These are phyloP conservation scores for Dichotomopilus funicola DNA, from an alignment of 2,329 filamentous ascomycete species.

Conservation along the genomic window DNA sequence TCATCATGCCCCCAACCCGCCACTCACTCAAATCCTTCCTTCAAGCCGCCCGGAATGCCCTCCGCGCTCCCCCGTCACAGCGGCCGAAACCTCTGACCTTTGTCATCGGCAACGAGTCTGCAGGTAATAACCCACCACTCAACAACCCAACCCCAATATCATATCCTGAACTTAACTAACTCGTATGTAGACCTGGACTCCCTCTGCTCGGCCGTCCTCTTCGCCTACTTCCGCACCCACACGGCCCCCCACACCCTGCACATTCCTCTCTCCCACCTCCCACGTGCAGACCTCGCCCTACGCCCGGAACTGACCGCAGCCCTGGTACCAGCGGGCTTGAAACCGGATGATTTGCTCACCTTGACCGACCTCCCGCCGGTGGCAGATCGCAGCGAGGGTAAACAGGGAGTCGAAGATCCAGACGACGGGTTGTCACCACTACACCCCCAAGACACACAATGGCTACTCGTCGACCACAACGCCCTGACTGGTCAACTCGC, in stretches of 20 bases:
- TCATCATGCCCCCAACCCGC: conserved; percentile 19
- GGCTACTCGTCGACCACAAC: conserved; percentile 64
- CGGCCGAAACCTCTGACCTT: conserved; percentile 47
- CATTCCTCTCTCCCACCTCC: conserved; percentile 68
- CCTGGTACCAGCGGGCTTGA: conserved; percentile 53
- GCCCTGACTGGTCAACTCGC: conserved; percentile 55
- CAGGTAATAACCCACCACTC: conserved; percentile 37
- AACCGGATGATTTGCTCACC: conserved; percentile 57
- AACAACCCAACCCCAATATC: background rate
- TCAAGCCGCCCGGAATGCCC: conserved; percentile 40
- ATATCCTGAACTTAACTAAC: background rate
- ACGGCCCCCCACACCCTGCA: conserved; percentile 48
- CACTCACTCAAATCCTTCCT: conserved; percentile 46
- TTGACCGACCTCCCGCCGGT: conserved; percentile 41
- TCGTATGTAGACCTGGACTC: conserved; percentile 65
- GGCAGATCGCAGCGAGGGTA: conserved; percentile 38
- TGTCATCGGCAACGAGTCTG: conserved; percentile 62
- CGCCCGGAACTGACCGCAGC: conserved; percentile 66
- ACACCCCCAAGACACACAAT: background rate
- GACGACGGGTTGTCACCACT: no score
- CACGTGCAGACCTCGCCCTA: conserved; percentile 59
- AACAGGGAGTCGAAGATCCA: no score
- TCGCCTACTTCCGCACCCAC: conserved; percentile 66
- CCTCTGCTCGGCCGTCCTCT: conserved; percentile 65
- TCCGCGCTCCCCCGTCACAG: conserved; percentile 40